A percentile compares a stretch with the other conserved stretches of the same genome.
Conservation (phyloP, 192 early-diverging fungal genomes). For the Umbelopsis sp. region DNA sequence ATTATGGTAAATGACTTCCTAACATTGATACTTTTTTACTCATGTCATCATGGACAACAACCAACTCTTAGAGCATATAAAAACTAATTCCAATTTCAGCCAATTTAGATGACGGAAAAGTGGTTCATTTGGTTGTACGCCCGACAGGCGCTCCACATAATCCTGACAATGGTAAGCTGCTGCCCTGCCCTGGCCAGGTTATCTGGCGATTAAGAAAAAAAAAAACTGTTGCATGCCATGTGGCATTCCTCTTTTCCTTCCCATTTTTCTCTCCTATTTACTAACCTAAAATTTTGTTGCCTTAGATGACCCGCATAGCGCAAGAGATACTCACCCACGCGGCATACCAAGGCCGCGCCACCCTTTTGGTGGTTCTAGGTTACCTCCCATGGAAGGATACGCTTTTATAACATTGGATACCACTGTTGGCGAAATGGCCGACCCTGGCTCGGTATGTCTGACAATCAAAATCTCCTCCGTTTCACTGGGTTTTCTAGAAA, state of each 20-base stretch:
- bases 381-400: conserved; percentile 38
- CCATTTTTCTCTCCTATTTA: background rate
- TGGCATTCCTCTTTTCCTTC: background rate
- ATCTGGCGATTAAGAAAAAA: background rate
- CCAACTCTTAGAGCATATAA: no score
- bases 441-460: conserved; percentile 23
- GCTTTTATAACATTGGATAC: conserved; percentile 38
- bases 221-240: background rate
- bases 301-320: background rate
- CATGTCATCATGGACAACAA: background rate
- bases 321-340: background rate
- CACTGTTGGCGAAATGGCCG: conserved; percentile 18
- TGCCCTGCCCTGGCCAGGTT: background rate
- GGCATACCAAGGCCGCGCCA: background rate
- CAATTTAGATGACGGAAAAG: conserved; percentile 51
- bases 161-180: conserved; percentile 44
- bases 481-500: background rate
- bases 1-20: conserved; percentile 40
- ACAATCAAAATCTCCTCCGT: background rate
- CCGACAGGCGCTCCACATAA: conserved; percentile 49
- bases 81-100: conserved; percentile 2
- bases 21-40: background rate
- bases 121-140: conserved; percentile 52
- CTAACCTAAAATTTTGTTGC: background rate
- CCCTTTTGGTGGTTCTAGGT: conserved; percentile 5